A percentile compares a stretch with the other conserved stretches of the same genome.
Conservation (phyloP, 176 grass and related monocot genomes). For the Paspalum vaginatum region DNA sequence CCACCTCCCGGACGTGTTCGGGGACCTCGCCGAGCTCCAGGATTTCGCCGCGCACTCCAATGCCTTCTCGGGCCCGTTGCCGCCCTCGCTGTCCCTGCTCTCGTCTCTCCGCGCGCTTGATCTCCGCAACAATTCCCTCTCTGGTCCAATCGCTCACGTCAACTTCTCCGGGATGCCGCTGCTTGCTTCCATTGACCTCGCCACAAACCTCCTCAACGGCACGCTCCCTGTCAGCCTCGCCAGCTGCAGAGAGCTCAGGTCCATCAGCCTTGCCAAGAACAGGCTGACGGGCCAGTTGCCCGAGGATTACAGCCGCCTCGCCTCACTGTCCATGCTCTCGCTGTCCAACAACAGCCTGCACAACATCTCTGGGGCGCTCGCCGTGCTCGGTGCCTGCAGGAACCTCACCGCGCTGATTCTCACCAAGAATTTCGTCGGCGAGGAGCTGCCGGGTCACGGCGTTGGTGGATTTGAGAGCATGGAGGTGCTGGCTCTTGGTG, state of each 20-base stretch:
- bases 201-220: slow-evolving; percentile 73
- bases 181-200: slow-evolving; percentile 73
- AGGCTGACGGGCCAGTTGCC: slow-evolving; percentile 71
- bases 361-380: slow-evolving; percentile 64
- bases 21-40: slow-evolving; percentile 54
- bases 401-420: slow-evolving; percentile 88
- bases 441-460: slow-evolving; percentile 59
- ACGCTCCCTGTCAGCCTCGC: slow-evolving; percentile 64
- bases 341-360: slow-evolving; percentile 93
- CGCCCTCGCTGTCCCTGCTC: slow-evolving; percentile 57
- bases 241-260: slow-evolving; percentile 60
- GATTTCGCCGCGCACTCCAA: slow-evolving; percentile 70
- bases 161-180: slow-evolving; percentile 70
- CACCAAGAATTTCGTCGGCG: slow-evolving; percentile 78
- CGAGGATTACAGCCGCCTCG: slow-evolving; percentile 40
- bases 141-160: slow-evolving; percentile 58
- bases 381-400: slow-evolving; percentile 52
- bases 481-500: slow-evolving; percentile 78
- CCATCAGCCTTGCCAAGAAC: slow-evolving; percentile 89
- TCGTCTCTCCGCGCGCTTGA: slow-evolving; percentile 61
- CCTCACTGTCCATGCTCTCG: slow-evolving; percentile 70
- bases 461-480: slow-evolving; percentile 56
- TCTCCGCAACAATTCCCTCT: slow-evolving; percentile 86
- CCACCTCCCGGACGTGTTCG: slow-evolving; percentile 74
- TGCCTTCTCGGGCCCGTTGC: slow-evolving; percentile 57